Evolutionary conservation across 345 rosid species (phyloP).

Genomic region (Capsella bursapastoris): DNA sequence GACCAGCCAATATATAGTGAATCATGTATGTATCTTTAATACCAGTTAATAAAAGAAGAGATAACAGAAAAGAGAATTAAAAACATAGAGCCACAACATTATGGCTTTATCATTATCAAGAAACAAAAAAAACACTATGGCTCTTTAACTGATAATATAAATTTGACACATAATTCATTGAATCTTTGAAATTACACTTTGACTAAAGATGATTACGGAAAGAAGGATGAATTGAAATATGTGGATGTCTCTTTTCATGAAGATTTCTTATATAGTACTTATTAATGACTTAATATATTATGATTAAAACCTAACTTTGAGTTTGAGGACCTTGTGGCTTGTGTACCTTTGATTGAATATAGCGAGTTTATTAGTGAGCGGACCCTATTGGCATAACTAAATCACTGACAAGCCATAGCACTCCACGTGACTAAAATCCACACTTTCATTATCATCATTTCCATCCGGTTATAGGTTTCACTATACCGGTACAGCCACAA

Average conservation of each 20-base stretch:
- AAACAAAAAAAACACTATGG: not conserved
- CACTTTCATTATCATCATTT: not conserved
- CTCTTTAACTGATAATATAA: not conserved
- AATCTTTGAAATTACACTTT: not conserved
- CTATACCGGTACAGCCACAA: slow-evolving; percentile 6
- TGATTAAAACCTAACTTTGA: slow-evolving; percentile 10
- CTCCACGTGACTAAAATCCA: slow-evolving; percentile 15
- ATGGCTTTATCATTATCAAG: not conserved
- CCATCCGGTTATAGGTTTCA: not conserved
- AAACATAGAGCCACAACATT: slow-evolving; percentile 2
- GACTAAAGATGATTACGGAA: not conserved
- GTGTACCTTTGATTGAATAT: slow-evolving; percentile 21
- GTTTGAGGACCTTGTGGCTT: slow-evolving; percentile 33
- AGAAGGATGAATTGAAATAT: not conserved
- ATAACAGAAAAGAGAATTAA: not conserved
- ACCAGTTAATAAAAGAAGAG: not conserved
- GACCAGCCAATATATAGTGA: slow-evolving; percentile 21
- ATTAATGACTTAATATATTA: not conserved
- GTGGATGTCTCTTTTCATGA: slow-evolving; percentile 3
- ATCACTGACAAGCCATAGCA: slow-evolving; percentile 25
- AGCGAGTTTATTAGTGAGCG: slow-evolving; percentile 2
- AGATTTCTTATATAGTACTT: slow-evolving; percentile 9
- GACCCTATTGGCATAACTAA: slow-evolving; percentile 6
- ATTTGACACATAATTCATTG: not conserved
- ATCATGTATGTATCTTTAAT: slow-evolving; percentile 8